Evolutionary conservation across 148 eudicot genomes (phyloP).

Genomic region (Persicaria tinctoria): DNA sequence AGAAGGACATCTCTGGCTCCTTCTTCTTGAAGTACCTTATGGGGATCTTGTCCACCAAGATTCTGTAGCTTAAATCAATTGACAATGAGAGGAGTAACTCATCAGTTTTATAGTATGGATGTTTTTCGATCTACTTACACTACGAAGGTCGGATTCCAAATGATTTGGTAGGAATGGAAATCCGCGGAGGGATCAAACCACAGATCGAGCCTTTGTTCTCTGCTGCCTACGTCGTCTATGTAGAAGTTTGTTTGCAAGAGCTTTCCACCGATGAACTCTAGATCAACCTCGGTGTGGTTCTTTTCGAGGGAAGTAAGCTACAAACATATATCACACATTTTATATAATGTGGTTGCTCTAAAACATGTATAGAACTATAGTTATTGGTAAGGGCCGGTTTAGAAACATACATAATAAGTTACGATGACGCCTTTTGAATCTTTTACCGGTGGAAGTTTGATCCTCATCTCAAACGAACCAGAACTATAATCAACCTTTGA

Average conservation of each 20-base stretch:
- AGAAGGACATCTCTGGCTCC: background rate
- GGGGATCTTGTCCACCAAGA: slow-evolving; percentile 15
- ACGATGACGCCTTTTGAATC: slow-evolving; percentile 13
- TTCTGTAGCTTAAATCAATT: background rate
- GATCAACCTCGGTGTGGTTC: slow-evolving; percentile 17
- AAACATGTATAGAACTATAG: background rate
- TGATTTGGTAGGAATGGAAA: slow-evolving; percentile 16
- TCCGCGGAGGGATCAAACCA: slow-evolving; percentile 21
- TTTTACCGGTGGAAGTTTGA: slow-evolving; percentile 13
- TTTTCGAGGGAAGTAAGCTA: slow-evolving; percentile 10
- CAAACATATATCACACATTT: slow-evolving; percentile 1
- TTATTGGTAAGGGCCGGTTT: background rate
- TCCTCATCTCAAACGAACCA: slow-evolving; percentile 13
- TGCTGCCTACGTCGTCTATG: slow-evolving; percentile 12
- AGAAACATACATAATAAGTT: background rate
- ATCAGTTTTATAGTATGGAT: background rate
- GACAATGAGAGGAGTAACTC: background rate
- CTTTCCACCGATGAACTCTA: slow-evolving; percentile 15
- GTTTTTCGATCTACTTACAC: slow-evolving; percentile 1
- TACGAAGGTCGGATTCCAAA: slow-evolving; percentile 15
- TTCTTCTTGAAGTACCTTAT: slow-evolving; percentile 12
- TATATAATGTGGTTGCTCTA: background rate
- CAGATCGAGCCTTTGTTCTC: slow-evolving; percentile 14
- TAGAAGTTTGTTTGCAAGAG: slow-evolving; percentile 14
- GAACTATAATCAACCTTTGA: slow-evolving; percentile 13